Percentiles rank a stretch among this genome's conserved stretches.
phyloP scores from a whole-genome alignment of 768 basidiomycete genomes.

The Trametes gibbosa region DNA sequence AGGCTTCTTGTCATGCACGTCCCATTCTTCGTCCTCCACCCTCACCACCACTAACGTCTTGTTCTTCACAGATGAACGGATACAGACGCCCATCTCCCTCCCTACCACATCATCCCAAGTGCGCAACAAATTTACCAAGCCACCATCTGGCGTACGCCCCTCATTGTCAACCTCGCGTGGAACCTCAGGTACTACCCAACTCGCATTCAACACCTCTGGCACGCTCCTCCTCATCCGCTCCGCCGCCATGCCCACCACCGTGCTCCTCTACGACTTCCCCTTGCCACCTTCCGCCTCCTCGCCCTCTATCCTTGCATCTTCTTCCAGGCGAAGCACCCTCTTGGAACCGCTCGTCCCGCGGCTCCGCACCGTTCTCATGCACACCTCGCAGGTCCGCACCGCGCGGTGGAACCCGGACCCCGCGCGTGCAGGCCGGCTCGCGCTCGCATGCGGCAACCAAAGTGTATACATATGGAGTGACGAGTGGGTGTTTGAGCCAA shows the following conservation, averaged over 20 bases:
- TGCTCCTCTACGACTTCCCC: constrained; percentile 20
- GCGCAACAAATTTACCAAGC: constrained; percentile 46
- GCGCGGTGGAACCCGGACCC: constrained; percentile 81
- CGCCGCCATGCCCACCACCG: constrained; percentile 37
- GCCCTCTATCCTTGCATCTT: not conserved
- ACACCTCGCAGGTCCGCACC: constrained; percentile 57
- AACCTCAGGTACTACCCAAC: constrained; percentile 43
- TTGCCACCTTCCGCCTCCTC: not conserved
- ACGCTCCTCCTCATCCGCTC: constrained; percentile 70
- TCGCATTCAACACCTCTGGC: constrained; percentile 82
- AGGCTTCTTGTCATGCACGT: constrained; percentile 83
- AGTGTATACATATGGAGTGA: constrained; percentile 81
- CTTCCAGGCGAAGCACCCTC: constrained; percentile 21
- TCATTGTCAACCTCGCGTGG: constrained; percentile 36
- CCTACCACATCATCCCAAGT: constrained; percentile 47
- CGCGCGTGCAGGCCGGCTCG: constrained; percentile 66
- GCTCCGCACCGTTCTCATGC: constrained; percentile 65
- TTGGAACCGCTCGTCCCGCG: constrained; percentile 41
- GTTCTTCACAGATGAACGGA: constrained; percentile 54
- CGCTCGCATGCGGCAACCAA: constrained; percentile 61
- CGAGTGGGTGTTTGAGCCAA: constrained; percentile 61
- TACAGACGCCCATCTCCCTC: constrained; percentile 55
- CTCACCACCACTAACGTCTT: not conserved
- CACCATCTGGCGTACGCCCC: constrained; percentile 34
- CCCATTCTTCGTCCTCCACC: not conserved